Evolutionary conservation across 306 rosid species (phyloP).

Genomic region (Gastrolobium bilobum): DNA sequence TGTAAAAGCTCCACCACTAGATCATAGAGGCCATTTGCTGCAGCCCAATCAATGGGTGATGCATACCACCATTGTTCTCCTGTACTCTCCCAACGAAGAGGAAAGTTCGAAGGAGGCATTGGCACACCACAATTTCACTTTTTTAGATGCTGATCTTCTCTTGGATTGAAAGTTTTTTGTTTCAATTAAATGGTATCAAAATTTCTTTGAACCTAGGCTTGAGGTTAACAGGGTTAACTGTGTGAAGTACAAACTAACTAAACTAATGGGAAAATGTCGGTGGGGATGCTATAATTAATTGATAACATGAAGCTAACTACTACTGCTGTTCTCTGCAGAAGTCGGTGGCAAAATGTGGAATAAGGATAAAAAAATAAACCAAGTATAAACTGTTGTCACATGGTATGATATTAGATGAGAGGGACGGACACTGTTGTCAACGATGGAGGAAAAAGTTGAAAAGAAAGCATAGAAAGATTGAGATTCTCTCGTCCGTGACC

Average conservation of each 20-base stretch:
- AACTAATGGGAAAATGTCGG: constrained; percentile 33
- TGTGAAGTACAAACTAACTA: not conserved
- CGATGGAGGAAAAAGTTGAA: constrained; percentile 47
- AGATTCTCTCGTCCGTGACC: constrained; percentile 68
- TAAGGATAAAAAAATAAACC: constrained; percentile 6
- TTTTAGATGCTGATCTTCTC: constrained; percentile 25
- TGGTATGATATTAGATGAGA: constrained; percentile 31
- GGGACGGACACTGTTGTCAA: constrained; percentile 2
- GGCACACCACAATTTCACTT: not conserved
- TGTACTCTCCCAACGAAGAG: constrained; percentile 94
- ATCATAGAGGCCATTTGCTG: constrained; percentile 88
- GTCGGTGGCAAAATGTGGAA: constrained; percentile 30
- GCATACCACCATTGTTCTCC: constrained; percentile 99
- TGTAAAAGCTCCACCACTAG: constrained; percentile 89
- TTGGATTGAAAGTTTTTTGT: not conserved
- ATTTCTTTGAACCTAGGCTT: not conserved
- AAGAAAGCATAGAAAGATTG: constrained; percentile 53
- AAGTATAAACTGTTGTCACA: not conserved
- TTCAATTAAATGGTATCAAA: constrained; percentile 9
- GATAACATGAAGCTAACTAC: constrained; percentile 32
- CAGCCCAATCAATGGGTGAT: constrained; percentile 91
- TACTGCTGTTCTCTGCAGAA: constrained; percentile 24
- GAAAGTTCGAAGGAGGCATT: constrained; percentile 72
- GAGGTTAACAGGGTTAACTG: not conserved
- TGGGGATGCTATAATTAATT: constrained; percentile 34